Conservation (phyloP, 257 asterid species). For the Cinchona pubescens region DNA sequence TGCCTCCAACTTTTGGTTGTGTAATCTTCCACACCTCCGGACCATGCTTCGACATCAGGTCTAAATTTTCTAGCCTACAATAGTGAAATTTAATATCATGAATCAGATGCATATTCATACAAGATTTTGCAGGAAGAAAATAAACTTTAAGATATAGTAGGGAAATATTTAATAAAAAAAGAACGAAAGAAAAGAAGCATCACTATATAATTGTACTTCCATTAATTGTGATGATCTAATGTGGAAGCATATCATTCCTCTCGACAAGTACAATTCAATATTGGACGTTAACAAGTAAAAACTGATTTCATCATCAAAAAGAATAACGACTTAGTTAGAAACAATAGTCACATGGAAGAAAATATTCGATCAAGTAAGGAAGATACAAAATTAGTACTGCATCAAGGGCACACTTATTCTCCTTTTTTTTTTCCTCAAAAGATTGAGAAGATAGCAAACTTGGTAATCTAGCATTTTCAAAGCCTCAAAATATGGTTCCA, state of each 20-base stretch:
- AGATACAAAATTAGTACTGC: not conserved
- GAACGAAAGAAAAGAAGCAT: not conserved
- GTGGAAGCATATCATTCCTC: not conserved
- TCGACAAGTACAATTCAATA: not conserved
- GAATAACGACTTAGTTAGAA: not conserved
- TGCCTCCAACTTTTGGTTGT: conserved; percentile 81
- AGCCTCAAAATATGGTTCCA: not conserved
- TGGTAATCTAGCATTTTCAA: not conserved
- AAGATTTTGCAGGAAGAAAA: not conserved
- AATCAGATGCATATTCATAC: not conserved
- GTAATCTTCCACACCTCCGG: conserved; percentile 91
- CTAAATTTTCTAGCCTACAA: conserved; percentile 90
- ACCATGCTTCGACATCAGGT: conserved; percentile 82
- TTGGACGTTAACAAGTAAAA: not conserved
- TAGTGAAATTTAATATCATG: not conserved
- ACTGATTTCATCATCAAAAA: not conserved
- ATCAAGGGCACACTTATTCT: not conserved
- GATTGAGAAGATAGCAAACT: not conserved
- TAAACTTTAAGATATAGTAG: not conserved
- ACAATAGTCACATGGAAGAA: not conserved
- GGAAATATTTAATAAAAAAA: not conserved
- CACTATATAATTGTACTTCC: not conserved
- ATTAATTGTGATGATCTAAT: not conserved
- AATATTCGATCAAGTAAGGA: not conserved
- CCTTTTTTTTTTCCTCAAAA: not conserved